Evolutionary conservation across 2,329 filamentous ascomycete species (phyloP), one percentile per base, ranked within the genome.

Genomic region (Sporothrix curviconia): DNA sequence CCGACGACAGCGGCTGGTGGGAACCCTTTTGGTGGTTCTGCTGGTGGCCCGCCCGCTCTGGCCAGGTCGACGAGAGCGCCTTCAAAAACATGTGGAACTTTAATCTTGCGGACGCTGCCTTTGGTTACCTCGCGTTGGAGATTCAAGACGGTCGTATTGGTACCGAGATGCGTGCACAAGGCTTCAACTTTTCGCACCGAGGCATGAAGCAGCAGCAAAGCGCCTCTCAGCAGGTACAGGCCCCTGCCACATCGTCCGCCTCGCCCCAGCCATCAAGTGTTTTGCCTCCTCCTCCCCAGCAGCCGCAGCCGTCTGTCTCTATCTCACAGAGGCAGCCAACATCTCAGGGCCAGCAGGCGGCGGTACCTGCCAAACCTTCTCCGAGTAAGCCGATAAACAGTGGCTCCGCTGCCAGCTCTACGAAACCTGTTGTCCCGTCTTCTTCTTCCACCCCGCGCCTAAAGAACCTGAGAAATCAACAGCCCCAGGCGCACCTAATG

Each of bases 31-130:
- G 94, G 94, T 44, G 92, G 92, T 14, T 89, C 90, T 30, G 83
- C 86, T 55, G 83, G 85, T 51, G 88, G 87, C 39, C 85, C 84
- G 52, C 76, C 81, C 55, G 81, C 83, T 58, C 86, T 90, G 52
- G 94, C 32, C 89, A 95, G 68, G 91, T 99, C 17, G 94, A 99
- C 62, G 94, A 99, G 77, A 96, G 92, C 67, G 94, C 94, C 1
- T 99, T 99, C 82, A 99, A 99, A 79, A 99, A 99, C 71, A 97
- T 97, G 94, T 99, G 94, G 94, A 99, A 99, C 74, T 99, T 99
- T 76, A 97, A 97, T 72, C 75, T 99, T 64, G 94, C 94, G 30
- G 94, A 99, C 76, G 94, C 94, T 56, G 92, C 94, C 19, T 99
- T 97, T 70, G 94, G 94, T 60, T 99, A 91, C 79, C 79, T 99